A percentile compares a stretch with the other conserved stretches of the same genome.
Conservation (phyloP, 176 grass and related monocot species). For the Oryza glaberrima region DNA sequence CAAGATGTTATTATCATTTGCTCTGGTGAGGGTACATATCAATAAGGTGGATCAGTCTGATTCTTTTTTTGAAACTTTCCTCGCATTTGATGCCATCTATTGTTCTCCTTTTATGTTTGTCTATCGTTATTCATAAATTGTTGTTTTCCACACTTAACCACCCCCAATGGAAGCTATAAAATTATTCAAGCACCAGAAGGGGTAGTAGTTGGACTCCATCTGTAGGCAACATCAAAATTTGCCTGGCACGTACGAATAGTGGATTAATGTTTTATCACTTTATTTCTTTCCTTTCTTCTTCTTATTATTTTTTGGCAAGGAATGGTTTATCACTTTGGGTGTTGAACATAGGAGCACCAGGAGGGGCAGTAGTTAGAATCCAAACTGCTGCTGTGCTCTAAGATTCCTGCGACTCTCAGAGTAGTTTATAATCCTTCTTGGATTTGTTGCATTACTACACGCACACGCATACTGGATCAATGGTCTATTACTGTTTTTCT, state of each 20-base stretch:
- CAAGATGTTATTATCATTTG: background rate
- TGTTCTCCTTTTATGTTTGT: background rate
- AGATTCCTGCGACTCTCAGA: background rate
- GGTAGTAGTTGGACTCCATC: too few species aligned
- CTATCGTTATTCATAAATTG: background rate
- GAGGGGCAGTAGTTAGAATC: background rate
- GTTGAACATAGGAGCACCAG: too few species aligned
- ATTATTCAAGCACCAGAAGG: background rate
- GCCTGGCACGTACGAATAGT: too few species aligned
- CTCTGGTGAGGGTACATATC: background rate
- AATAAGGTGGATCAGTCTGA: constrained; percentile 1
- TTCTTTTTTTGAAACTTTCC: background rate
- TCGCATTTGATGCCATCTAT: background rate
- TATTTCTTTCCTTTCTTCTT: too few species aligned
- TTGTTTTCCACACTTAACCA: background rate
- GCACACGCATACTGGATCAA: background rate
- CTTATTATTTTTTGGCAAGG: too few species aligned
- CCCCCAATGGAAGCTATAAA: background rate
- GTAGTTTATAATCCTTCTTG: too few species aligned
- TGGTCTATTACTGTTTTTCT: background rate
- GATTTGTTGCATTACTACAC: background rate
- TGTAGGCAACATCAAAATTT: too few species aligned
- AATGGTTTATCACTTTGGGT: too few species aligned
- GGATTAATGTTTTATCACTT: too few species aligned
- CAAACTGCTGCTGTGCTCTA: background rate